Evolutionary conservation across 371 early-diverging fungal genomes (phyloP).

Genomic region (Mucor irregularis): DNA sequence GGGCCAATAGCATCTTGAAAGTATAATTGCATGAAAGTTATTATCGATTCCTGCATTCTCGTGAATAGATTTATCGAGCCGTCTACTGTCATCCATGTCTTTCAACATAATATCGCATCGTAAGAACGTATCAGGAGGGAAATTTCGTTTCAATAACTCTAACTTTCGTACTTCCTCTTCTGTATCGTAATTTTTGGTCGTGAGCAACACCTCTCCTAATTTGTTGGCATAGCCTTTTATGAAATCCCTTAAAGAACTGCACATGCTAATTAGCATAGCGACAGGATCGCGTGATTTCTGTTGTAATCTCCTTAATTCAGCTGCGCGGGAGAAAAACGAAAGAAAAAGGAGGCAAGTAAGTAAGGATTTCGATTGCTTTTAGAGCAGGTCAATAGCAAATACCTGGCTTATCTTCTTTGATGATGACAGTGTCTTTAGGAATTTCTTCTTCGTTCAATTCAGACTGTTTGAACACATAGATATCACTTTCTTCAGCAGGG

Average conservation of each 20-base stretch:
- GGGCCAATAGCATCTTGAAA: conserved; percentile 43
- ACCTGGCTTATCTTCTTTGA: conserved; percentile 27
- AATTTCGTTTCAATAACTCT: conserved; percentile 37
- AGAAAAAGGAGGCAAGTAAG: background rate
- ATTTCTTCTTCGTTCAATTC: conserved; percentile 22
- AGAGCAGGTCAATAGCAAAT: too few species aligned
- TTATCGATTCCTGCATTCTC: conserved; percentile 1
- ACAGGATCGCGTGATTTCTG: conserved; percentile 26
- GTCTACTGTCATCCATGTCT: conserved; percentile 33
- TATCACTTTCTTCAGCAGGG: conserved; percentile 2
- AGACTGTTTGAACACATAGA: conserved; percentile 25
- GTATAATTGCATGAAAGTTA: conserved; percentile 26
- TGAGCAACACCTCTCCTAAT: conserved; percentile 24
- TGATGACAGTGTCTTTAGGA: background rate
- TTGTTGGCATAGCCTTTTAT: conserved; percentile 29
- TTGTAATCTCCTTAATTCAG: conserved; percentile 18
- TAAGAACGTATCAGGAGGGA: conserved; percentile 30
- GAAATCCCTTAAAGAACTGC: conserved; percentile 26
- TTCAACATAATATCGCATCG: conserved; percentile 46
- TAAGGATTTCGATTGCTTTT: too few species aligned
- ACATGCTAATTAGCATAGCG: conserved; percentile 40
- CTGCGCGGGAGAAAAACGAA: background rate
- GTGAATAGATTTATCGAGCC: conserved; percentile 36
- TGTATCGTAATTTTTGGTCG: conserved; percentile 24
- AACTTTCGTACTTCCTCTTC: conserved; percentile 27